phyloP scores from a whole-genome alignment of 202 grass and related monocot species.

The Miscanthus sacchariflorus region DNA sequence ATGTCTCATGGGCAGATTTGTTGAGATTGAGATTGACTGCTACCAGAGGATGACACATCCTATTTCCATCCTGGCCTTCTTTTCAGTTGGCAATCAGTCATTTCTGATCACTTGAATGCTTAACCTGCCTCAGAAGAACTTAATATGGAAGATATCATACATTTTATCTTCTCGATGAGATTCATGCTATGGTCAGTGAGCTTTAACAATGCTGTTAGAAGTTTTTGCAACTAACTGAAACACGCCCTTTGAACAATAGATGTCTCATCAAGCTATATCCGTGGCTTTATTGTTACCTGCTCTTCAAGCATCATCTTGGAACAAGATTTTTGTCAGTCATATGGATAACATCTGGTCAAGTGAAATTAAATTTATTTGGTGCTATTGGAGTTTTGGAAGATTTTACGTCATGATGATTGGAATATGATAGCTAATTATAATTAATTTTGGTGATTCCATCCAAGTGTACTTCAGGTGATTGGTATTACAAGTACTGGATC shows the following conservation, averaged over 20 bases:
- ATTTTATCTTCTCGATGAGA: slow-evolving; percentile 47
- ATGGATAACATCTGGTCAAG: slow-evolving; percentile 51
- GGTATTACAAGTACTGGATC: slow-evolving; percentile 51
- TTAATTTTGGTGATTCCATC: slow-evolving; percentile 39
- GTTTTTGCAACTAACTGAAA: slow-evolving; percentile 57
- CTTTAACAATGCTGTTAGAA: slow-evolving; percentile 43
- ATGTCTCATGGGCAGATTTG: slow-evolving; percentile 46
- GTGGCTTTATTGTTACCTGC: slow-evolving; percentile 49
- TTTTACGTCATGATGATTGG: slow-evolving; percentile 43
- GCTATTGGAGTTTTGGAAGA: slow-evolving; percentile 38
- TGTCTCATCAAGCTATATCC: slow-evolving; percentile 31
- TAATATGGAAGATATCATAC: slow-evolving; percentile 38
- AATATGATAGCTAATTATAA: slow-evolving; percentile 46
- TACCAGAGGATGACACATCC: slow-evolving; percentile 38
- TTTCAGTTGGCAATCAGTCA: slow-evolving; percentile 46
- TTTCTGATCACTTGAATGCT: slow-evolving; percentile 43
- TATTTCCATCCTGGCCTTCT: slow-evolving; percentile 45
- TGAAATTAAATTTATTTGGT: slow-evolving; percentile 50
- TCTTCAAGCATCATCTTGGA: slow-evolving; percentile 37
- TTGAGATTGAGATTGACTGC: slow-evolving; percentile 50
- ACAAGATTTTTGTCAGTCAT: slow-evolving; percentile 44
- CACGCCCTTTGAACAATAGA: slow-evolving; percentile 34
- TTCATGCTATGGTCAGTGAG: slow-evolving; percentile 47
- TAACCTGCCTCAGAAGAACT: slow-evolving; percentile 39
- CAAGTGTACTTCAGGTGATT: slow-evolving; percentile 53